Evolutionary conservation across 129 eudicot species (phyloP).

Genomic region (Solidago caesia): DNA sequence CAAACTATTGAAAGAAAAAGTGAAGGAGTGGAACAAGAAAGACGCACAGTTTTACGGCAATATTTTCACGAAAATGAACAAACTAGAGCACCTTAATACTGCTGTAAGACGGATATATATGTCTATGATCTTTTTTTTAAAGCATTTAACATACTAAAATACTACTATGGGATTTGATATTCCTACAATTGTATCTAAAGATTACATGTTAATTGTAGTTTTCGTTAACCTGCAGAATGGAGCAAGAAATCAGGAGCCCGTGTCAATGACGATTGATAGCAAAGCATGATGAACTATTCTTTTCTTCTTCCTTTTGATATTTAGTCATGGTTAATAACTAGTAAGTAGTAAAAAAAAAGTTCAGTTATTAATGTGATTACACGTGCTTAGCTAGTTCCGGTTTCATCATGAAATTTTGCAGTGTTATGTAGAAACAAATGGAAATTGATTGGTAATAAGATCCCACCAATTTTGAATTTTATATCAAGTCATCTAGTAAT

Average conservation of each 20-base stretch:
- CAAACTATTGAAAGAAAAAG: constrained; percentile 46
- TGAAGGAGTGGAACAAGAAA: constrained; percentile 45
- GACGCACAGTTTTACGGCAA: constrained; percentile 37
- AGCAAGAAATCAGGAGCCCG: constrained; percentile 19
- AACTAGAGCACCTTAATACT: constrained; percentile 40
- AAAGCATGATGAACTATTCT: constrained; percentile 23
- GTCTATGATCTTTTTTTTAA: background rate
- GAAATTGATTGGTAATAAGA: constrained; percentile 21
- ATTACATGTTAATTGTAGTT: constrained; percentile 13
- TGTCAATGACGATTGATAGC: constrained; percentile 35
- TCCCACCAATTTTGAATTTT: background rate
- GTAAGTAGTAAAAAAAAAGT: background rate
- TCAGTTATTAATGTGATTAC: background rate
- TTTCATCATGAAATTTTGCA: constrained; percentile 9
- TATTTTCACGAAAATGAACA: constrained; percentile 38
- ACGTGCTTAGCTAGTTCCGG: constrained; percentile 20
- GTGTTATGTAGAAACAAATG: constrained; percentile 14
- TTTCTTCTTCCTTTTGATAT: constrained; percentile 1
- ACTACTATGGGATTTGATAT: background rate
- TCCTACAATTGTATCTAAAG: background rate
- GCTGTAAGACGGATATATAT: constrained; percentile 37
- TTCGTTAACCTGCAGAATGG: constrained; percentile 25
- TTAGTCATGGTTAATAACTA: constrained; percentile 15
- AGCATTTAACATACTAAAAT: background rate
- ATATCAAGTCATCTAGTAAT: too few species aligned